Evolutionary conservation across 2,329 filamentous ascomycete genomes (phyloP).

Genomic region (Kalmusia sp.): DNA sequence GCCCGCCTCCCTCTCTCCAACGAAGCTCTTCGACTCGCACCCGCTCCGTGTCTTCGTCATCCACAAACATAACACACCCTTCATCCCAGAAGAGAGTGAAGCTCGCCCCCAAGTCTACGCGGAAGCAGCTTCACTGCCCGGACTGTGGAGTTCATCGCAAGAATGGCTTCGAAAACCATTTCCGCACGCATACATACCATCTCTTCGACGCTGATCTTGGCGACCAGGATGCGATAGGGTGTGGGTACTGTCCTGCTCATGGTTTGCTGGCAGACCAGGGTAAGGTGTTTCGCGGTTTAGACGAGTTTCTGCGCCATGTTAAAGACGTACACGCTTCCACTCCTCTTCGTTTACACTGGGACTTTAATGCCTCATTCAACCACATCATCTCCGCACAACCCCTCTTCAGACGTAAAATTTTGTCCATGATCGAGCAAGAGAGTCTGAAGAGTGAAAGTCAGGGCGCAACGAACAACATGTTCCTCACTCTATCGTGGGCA

Average conservation of each 20-base stretch:
- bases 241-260: slow-evolving; percentile 7
- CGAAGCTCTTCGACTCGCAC: slow-evolving; percentile 2
- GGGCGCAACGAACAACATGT: not conserved
- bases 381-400: slow-evolving; percentile 3
- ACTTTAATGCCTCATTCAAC: slow-evolving; percentile 10
- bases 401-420: not conserved
- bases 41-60: slow-evolving; percentile 8
- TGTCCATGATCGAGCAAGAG: not conserved
- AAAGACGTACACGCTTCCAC: slow-evolving; percentile 2
- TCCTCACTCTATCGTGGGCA: slow-evolving; percentile 3
- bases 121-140: slow-evolving; percentile 8
- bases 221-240: slow-evolving; percentile 5
- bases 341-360: not conserved
- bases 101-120: not conserved
- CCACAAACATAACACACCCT: slow-evolving; percentile 8
- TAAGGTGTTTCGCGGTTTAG: slow-evolving; percentile 2
- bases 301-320: not conserved
- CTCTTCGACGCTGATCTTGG: not conserved
- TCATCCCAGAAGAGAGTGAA: not conserved
- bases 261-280: not conserved
- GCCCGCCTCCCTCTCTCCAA: not conserved
- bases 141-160: not conserved
- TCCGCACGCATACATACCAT: not conserved
- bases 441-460: not conserved
- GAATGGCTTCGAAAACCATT: slow-evolving; percentile 12